These are phyloP conservation scores for Clonostachys sp. DNA, from an alignment of 2,329 filamentous ascomycete genomes.

Conservation along the genomic window DNA sequence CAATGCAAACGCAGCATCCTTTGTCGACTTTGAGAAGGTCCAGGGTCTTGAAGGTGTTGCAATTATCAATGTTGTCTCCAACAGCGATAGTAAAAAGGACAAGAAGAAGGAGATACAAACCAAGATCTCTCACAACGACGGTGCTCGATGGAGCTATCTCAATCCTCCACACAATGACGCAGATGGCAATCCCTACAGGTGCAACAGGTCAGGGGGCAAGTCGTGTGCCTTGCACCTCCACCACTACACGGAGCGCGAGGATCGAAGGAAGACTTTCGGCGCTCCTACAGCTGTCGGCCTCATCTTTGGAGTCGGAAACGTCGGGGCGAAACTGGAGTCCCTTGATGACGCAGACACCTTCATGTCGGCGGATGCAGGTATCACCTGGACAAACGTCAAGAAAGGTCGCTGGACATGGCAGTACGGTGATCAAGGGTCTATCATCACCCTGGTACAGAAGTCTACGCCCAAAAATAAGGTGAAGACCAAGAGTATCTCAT, in stretches of 20 bases:
- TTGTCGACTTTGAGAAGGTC: conserved; percentile 96
- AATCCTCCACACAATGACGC: conserved; percentile 66
- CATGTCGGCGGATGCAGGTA: conserved; percentile 85
- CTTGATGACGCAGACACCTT: conserved; percentile 80
- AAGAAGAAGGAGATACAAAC: conserved; percentile 81
- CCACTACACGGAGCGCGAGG: conserved; percentile 85
- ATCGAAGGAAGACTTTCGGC: conserved; percentile 81
- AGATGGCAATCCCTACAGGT: conserved; percentile 68
- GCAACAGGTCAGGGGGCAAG: conserved; percentile 43
- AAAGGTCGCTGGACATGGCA: conserved; percentile 92
- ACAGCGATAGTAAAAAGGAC: conserved; percentile 65
- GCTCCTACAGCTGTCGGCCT: conserved; percentile 84
- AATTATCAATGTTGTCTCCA: conserved; percentile 80
- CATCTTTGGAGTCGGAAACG: conserved; percentile 89
- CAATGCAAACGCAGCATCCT: conserved; percentile 73
- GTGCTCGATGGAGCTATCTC: conserved; percentile 78
- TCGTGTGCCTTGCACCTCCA: conserved; percentile 89
- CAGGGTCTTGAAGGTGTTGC: conserved; percentile 85
- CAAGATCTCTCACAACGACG: conserved; percentile 95
- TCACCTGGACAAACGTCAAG: conserved; percentile 80
- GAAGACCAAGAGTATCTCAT: conserved; percentile 65
- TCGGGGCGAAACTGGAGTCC: conserved; percentile 64
- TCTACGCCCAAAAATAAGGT: conserved; percentile 61
- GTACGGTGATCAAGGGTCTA: conserved; percentile 90
- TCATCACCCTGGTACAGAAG: conserved; percentile 82